A percentile compares a stretch with the other conserved stretches of the same genome.
phyloP scores from a whole-genome alignment of 805 yeast genomes.

The Nakazawaea molendinolei region DNA sequence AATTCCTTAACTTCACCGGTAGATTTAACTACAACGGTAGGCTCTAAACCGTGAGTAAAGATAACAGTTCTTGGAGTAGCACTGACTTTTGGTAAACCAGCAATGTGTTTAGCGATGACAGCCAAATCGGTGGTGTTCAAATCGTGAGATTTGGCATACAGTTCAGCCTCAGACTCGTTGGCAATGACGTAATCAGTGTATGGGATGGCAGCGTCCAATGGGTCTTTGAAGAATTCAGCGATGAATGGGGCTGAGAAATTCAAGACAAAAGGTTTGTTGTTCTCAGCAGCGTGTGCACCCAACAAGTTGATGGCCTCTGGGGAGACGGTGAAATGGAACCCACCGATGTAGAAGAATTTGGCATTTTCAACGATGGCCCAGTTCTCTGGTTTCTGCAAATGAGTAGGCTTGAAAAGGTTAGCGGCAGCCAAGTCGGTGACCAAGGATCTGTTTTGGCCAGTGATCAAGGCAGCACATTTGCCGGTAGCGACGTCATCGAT shows the following conservation, averaged over 20 bases:
- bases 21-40: constrained; percentile 70
- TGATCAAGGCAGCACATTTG: constrained; percentile 94
- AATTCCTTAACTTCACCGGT: constrained; percentile 31
- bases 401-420: constrained; percentile 87
- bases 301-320: constrained; percentile 87
- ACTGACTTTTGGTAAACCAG: constrained; percentile 72
- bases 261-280: constrained; percentile 69
- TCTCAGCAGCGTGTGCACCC: constrained; percentile 87
- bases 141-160: constrained; percentile 84
- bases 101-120: constrained; percentile 78
- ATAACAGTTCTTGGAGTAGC: constrained; percentile 75
- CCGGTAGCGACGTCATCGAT: constrained; percentile 81
- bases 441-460: constrained; percentile 82
- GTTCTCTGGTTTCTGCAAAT: constrained; percentile 82
- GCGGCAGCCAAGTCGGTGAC: constrained; percentile 98
- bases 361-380: constrained; percentile 83
- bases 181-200: constrained; percentile 90
- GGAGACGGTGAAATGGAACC: constrained; percentile 98
- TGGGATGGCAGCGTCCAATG: constrained; percentile 71
- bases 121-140: constrained; percentile 53
- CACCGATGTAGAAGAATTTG: constrained; percentile 86
- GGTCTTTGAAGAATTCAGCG: constrained; percentile 91
- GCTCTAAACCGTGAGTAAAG: constrained; percentile 92
- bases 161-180: constrained; percentile 95
- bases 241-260: constrained; percentile 97